Conservation (phyloP, 805 yeast species). For the Metschnikowia sp. region DNA sequence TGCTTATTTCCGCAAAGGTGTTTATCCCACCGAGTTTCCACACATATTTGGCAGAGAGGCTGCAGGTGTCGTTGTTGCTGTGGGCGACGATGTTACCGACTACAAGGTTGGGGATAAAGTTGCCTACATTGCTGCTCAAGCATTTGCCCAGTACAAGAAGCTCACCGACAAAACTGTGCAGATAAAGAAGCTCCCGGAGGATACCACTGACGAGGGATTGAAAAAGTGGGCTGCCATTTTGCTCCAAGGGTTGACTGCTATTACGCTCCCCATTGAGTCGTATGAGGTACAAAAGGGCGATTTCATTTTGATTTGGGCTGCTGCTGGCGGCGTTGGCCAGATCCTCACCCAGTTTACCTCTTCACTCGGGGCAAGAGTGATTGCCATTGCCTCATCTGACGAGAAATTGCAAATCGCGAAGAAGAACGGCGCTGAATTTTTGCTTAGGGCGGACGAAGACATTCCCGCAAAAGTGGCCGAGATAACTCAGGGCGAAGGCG, state of each 20-base stretch:
- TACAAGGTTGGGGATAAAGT: constrained; percentile 70
- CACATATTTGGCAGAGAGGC: constrained; percentile 71
- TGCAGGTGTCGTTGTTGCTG: constrained; percentile 62
- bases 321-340: constrained; percentile 93
- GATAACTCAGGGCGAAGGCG: constrained; percentile 66
- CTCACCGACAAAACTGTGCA: constrained; percentile 28
- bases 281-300: constrained; percentile 69
- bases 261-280: constrained; percentile 65
- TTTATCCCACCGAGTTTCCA: constrained; percentile 63
- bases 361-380: constrained; percentile 69
- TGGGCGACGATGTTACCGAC: constrained; percentile 54
- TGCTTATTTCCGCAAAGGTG: constrained; percentile 74
- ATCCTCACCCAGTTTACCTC: constrained; percentile 62
- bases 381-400: constrained; percentile 78
- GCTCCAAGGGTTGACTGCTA: constrained; percentile 76
- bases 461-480: constrained; percentile 53
- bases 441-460: constrained; percentile 59
- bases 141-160: constrained; percentile 76
- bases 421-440: constrained; percentile 70
- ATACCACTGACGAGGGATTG: constrained; percentile 45
- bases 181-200: constrained; percentile 38
- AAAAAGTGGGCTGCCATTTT: constrained; percentile 58
- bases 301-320: constrained; percentile 77
- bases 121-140: constrained; percentile 45
- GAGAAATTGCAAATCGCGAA: constrained; percentile 69